phyloP scores from a whole-genome alignment of 257 asterid genomes.

The Knoxia roxburghii region DNA sequence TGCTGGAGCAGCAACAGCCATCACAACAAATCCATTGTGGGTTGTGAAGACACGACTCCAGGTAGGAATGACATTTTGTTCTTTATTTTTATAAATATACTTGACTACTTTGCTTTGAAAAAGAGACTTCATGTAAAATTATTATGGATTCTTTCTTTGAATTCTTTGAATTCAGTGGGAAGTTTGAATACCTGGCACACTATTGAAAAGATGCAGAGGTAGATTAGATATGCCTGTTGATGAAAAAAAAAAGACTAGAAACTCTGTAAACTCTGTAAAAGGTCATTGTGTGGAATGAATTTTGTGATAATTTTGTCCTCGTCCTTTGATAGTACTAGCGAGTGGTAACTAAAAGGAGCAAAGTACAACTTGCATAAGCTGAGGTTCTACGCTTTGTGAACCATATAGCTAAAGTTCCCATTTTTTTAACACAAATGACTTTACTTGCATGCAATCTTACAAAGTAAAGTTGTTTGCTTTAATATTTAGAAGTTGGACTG shows the following conservation, averaged over 20 bases:
- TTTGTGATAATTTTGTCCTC: not conserved
- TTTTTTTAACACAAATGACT: not conserved
- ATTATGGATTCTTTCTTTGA: not conserved
- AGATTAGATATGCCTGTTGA: not conserved
- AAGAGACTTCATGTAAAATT: too few species aligned
- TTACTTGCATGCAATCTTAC: not conserved
- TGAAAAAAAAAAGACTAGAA: too few species aligned
- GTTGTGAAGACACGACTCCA: constrained; percentile 94
- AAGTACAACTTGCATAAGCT: not conserved
- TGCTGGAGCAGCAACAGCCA: constrained; percentile 87
- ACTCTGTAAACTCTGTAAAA: not conserved
- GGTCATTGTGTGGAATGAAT: not conserved
- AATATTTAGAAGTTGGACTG: not conserved
- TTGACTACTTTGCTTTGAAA: not conserved
- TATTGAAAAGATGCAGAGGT: not conserved
- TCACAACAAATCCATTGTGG: constrained; percentile 84
- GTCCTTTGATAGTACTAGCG: too few species aligned
- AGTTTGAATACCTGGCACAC: not conserved
- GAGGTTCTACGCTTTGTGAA: not conserved
- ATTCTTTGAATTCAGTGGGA: not conserved
- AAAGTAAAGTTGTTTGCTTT: not conserved
- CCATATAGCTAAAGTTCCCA: not conserved
- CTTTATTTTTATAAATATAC: not conserved
- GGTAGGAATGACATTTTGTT: constrained; percentile 43
- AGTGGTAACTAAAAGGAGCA: not conserved